Evolutionary conservation across 1,284 basidiomycete genomes (phyloP), one percentile per base, ranked within the genome.

Genomic region (Apiotrichum laibachii): DNA sequence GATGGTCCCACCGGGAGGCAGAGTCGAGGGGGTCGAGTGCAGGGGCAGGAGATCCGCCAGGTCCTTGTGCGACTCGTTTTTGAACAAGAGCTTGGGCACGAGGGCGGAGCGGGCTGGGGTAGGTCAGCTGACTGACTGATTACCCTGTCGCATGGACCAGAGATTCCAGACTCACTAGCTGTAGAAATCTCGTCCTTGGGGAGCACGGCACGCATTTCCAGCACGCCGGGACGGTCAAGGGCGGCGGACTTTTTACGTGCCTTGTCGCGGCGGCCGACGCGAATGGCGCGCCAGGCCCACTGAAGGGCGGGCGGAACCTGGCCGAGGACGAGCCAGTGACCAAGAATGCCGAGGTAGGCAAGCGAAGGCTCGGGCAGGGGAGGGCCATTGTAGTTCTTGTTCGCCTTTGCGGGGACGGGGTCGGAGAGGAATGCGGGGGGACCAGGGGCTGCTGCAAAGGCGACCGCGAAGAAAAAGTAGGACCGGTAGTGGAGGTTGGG

Each of bases 401-500:
- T 37, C 21, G 53, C 34, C 48, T 60, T 62, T 16, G 59, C 50
- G 0, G 64, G 63, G 7, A 63, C 56, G 12, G 68, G 69, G 54
- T 76, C 73, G 6, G 72, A 70, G 39, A 76, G 64, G 58, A 67
- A 75, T 12, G 64, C 64, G 16, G 72, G 73, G 0, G 73, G 67
- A 11, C 66, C 62, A 11, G 72, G 65, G 52, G 81, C 79, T 7
- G 80, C 69, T 33, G 82, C 79, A 51, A 81, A 76, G 60, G 92
- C 92, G 70, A 95, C 82, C 53, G 92, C 92, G 74, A 93, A 88
- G 61, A 97, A 81, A 39, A 70, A 67, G 40, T 70, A 63, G 1
- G 75, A 70, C 31, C 67, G 63, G 58, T 71, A 77, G 45, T 63
- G 59, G 37, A 77, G 63, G 69, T 88, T 87, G n/a, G 94, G 93